These are phyloP conservation scores for Fonsecaea nubica DNA, from an alignment of 2,329 filamentous ascomycete species.

Conservation along the genomic window DNA sequence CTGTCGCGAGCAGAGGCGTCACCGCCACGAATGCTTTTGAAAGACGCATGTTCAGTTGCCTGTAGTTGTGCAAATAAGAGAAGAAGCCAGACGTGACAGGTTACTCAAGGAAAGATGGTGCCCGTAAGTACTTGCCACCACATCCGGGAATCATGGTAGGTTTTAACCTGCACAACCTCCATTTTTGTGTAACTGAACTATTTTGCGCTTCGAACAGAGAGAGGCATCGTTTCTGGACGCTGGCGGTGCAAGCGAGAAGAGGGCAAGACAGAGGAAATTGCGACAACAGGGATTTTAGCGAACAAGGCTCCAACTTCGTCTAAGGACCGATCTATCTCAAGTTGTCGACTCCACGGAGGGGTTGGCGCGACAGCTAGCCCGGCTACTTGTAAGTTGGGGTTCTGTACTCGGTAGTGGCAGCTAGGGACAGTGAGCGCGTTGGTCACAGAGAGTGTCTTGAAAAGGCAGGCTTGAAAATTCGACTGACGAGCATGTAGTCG, in stretches of 20 bases:
- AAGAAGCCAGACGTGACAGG: not conserved
- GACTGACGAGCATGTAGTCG: not conserved
- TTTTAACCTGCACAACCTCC: not conserved
- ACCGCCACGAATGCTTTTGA: not conserved
- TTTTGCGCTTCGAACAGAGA: not conserved
- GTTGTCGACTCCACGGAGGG: not conserved
- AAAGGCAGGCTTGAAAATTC: not conserved
- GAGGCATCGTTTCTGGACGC: not conserved
- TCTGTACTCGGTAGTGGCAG: not conserved
- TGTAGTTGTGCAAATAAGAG: not conserved
- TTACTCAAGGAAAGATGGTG: not conserved
- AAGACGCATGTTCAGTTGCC: not conserved
- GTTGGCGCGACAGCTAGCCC: not conserved
- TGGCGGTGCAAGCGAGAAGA: conserved; percentile 1
- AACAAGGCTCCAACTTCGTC: not conserved
- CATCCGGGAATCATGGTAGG: not conserved
- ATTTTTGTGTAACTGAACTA: not conserved
- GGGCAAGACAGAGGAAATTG: conserved; percentile 6
- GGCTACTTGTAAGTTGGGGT: not conserved
- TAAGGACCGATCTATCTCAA: not conserved
- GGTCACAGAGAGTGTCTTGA: not conserved
- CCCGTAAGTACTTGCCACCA: not conserved
- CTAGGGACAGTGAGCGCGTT: not conserved
- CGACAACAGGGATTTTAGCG: conserved; percentile 5
- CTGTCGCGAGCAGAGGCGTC: not conserved